Evolutionary conservation across 495 filamentous ascomycete species (phyloP).

Genomic region (Jackrogersella multiformis): DNA sequence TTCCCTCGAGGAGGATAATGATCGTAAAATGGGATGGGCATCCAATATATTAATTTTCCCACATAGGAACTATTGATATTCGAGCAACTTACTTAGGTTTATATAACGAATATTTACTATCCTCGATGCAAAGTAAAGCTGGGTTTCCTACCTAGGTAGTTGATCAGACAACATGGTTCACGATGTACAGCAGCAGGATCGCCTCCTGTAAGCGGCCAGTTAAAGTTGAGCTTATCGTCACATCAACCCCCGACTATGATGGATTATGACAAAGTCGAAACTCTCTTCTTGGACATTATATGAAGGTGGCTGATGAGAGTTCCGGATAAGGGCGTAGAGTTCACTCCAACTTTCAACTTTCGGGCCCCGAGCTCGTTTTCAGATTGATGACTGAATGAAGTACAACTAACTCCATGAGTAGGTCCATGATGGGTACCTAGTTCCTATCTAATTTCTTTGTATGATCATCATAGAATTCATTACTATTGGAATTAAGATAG

Average conservation of each 20-base stretch:
- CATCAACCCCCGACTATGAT: background rate
- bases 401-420: background rate
- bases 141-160: background rate
- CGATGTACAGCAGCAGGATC: background rate
- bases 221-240: conserved; percentile 7
- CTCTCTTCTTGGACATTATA: background rate
- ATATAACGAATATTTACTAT: no score
- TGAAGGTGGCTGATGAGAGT: background rate
- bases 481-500: no score
- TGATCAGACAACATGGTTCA: background rate
- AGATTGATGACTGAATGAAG: background rate
- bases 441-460: no score
- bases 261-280: background rate
- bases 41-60: no score
- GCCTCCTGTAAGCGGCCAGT: background rate
- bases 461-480: no score
- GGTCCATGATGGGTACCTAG: background rate
- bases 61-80: no score
- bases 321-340: background rate
- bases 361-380: background rate
- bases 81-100: no score
- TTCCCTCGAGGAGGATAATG: background rate
- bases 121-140: no score
- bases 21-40: background rate
- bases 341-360: background rate